Evolutionary conservation across 768 basidiomycete genomes (phyloP).

Genomic region (Boletus huronensis): DNA sequence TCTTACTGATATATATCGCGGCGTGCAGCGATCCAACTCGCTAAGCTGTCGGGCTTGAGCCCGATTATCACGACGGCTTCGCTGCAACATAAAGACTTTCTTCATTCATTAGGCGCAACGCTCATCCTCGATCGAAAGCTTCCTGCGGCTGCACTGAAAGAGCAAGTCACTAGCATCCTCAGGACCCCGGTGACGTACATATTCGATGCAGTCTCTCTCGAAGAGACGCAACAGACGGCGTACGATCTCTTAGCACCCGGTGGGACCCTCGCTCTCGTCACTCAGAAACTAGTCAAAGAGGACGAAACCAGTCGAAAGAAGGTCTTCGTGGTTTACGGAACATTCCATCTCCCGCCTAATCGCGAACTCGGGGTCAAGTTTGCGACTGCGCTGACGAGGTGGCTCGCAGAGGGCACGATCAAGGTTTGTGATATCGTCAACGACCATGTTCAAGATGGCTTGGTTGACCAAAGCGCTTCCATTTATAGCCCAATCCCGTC

Average conservation of each 20-base stretch:
- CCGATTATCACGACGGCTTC: slow-evolving; percentile 39
- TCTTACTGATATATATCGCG: background rate
- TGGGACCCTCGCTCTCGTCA: slow-evolving; percentile 26
- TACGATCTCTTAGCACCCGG: slow-evolving; percentile 30
- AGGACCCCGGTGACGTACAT: background rate
- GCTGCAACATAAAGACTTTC: slow-evolving; percentile 24
- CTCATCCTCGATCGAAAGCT: slow-evolving; percentile 33
- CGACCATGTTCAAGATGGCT: background rate
- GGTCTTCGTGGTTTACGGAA: slow-evolving; percentile 6
- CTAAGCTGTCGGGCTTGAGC: slow-evolving; percentile 31
- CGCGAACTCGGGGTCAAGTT: slow-evolving; percentile 12
- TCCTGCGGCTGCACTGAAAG: slow-evolving; percentile 7
- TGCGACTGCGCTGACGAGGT: slow-evolving; percentile 12
- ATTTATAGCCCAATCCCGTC: slow-evolving; percentile 33
- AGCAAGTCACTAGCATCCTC: background rate
- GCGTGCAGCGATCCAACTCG: slow-evolving; percentile 30
- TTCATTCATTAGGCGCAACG: slow-evolving; percentile 36
- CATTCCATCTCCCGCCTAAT: slow-evolving; percentile 5
- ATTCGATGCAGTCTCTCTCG: slow-evolving; percentile 28
- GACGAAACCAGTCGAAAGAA: background rate
- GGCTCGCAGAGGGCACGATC: slow-evolving; percentile 19
- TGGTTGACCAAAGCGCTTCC: background rate
- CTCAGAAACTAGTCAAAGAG: background rate
- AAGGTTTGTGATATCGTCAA: slow-evolving; percentile 5
- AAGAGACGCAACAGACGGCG: slow-evolving; percentile 31